These are phyloP conservation scores for Picea glauca DNA, from an alignment of 75 land plant genomes.

Conservation along the genomic window DNA sequence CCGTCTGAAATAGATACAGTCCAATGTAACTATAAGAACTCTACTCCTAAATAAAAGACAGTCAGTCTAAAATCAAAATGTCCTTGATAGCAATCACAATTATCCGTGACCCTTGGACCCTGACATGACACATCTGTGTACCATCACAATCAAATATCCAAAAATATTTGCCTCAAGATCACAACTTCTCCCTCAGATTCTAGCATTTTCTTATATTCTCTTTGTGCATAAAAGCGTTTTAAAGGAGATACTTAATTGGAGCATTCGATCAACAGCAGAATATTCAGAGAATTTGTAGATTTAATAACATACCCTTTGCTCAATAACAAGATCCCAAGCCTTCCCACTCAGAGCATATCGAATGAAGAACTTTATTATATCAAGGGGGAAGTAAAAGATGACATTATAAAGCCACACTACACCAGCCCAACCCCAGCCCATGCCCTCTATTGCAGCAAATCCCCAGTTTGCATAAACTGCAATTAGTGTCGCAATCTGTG, in stretches of 20 bases:
- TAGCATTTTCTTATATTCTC: background rate
- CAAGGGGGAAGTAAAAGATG: conserved; percentile 86
- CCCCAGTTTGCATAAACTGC: conserved; percentile 95
- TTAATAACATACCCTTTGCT: conserved; percentile 67
- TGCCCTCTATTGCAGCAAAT: conserved; percentile 85
- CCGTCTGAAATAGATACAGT: conserved; percentile 48
- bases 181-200: background rate
- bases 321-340: conserved; percentile 95
- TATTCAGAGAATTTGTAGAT: background rate
- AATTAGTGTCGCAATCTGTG: conserved; percentile 91
- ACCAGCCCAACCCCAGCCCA: conserved; percentile 99
- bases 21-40: background rate
- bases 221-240: background rate
- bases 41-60: conserved; percentile 5
- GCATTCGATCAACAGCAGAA: background rate
- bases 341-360: conserved; percentile 83
- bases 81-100: background rate
- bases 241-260: background rate
- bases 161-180: background rate
- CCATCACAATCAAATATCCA: background rate
- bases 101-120: too few relatives aligned
- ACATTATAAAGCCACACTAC: conserved; percentile 93
- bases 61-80: background rate
- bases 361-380: conserved; percentile 58
- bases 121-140: too few relatives aligned